Evolutionary conservation across 2,329 filamentous ascomycete species (phyloP).

Genomic region (Madurella mycetomatis): DNA sequence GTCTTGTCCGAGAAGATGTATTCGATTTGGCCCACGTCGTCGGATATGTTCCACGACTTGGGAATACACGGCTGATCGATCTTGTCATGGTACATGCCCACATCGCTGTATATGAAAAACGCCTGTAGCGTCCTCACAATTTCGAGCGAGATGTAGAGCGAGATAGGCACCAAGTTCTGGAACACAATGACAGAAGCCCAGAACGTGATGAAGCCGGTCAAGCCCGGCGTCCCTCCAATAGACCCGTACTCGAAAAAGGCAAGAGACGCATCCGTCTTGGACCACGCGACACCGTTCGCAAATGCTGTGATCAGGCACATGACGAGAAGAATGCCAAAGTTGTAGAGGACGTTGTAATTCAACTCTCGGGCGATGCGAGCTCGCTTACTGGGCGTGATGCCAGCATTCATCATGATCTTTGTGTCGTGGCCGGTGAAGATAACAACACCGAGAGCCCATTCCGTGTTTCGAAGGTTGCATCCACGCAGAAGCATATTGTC

Average conservation of each 20-base stretch:
- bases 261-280: conserved; percentile 66
- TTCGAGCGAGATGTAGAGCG: conserved; percentile 94
- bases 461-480: conserved; percentile 89
- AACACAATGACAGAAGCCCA: conserved; percentile 93
- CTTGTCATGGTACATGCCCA: conserved; percentile 93
- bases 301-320: conserved; percentile 88
- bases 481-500: conserved; percentile 94
- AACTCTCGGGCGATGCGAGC: conserved; percentile 86
- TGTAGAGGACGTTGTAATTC: conserved; percentile 97
- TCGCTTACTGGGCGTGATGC: conserved; percentile 90
- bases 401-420: conserved; percentile 99
- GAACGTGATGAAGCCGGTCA: conserved; percentile 94
- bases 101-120: conserved; percentile 95
- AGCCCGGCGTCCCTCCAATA: conserved; percentile 66
- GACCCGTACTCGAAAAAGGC: conserved; percentile 82
- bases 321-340: conserved; percentile 81
- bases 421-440: conserved; percentile 94
- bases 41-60: conserved; percentile 98
- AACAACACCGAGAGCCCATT: conserved; percentile 91
- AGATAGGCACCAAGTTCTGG: conserved; percentile 98
- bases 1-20: conserved; percentile 99
- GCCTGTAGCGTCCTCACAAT: conserved; percentile 91
- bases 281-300: conserved; percentile 80
- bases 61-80: conserved; percentile 94
- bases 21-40: conserved; percentile 95